Percentiles rank a stretch among this genome's conserved stretches.
phyloP scores from a whole-genome alignment of 805 yeast species.

The Yamadazyma tumulicola region DNA sequence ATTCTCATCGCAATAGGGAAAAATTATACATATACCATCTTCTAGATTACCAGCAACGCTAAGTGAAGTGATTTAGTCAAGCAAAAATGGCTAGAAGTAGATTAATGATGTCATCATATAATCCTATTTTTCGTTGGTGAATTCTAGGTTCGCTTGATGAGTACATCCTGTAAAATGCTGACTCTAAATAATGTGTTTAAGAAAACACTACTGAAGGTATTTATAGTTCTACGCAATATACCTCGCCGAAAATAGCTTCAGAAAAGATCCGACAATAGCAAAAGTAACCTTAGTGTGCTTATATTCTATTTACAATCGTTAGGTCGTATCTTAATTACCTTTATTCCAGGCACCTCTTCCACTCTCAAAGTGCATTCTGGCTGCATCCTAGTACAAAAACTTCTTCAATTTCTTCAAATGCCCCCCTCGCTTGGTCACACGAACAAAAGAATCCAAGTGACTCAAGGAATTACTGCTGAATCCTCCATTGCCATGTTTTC shows the following conservation, averaged over 20 bases:
- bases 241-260: too few species aligned
- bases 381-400: background rate
- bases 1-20: background rate
- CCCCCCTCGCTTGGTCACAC: conserved; percentile 47
- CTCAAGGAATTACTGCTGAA: conserved; percentile 65
- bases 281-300: too few species aligned
- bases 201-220: background rate
- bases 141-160: conserved; percentile 42
- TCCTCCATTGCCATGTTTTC: conserved; percentile 91
- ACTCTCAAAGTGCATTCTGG: conserved; percentile 2
- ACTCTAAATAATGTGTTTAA: background rate
- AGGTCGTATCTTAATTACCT: too few species aligned
- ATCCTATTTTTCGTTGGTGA: conserved; percentile 18
- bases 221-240: too few species aligned
- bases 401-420: conserved; percentile 57
- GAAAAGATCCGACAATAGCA: too few species aligned
- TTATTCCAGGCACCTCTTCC: background rate
- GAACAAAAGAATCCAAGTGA: conserved; percentile 56
- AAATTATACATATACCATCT: conserved; percentile 15
- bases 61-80: conserved; percentile 36
- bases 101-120: conserved; percentile 29
- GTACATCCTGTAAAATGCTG: conserved; percentile 24
- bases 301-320: too few species aligned
- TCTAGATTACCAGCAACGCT: conserved; percentile 49
- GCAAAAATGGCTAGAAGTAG: conserved; percentile 52